Base-by-base conservation (phyloP, 1,284 basidiomycete species). In the Singerocomus inundabilis region DNA sequence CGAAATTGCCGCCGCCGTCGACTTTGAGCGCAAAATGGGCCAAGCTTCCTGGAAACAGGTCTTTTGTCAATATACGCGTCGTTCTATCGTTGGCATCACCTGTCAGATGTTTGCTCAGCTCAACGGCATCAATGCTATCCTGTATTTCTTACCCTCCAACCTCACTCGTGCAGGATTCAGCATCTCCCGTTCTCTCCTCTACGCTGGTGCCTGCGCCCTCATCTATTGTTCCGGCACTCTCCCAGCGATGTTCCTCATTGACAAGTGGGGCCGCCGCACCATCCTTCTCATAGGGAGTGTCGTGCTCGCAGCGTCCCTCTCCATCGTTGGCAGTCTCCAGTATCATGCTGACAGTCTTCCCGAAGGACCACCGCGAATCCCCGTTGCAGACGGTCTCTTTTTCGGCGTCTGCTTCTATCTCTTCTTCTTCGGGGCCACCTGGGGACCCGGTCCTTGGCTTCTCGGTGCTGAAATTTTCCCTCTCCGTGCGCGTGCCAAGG, bases 401-500 rank as follows among this genome's bases (percentile, higher is more conserved):
- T 65, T 66, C 54, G 75, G 70, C 32, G 68, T 74, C 44, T 72
- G 73, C 53, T 47, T 71, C 39, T 75, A 73, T 52, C 64, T 75
- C 34, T 73, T 79, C 59, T 67, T 74, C 56, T 79, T 73, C 46
- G 78, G 75, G 8, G 76, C 76, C 18, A 77, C 77, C 59, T 84
- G 83, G 80, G 85, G 85, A 30, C 85, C 85, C 1, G 75, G 73
- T 35, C 81, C 81, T 4, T 88, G 82, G 79, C 67, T 81, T 8
- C 68, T 82, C 16, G 74, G 76, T 15, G 77, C 78, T 3, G 81
- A 83, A 58, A 78, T 87, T 53, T 88, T 85, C 70, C 84, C 85
- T 16, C 72, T 84, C 50, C 80, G 82, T 24, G 81, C 83, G 29
- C 77, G 84, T 54, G 78, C 84, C 29, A 83, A 83, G 57, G 84